These are phyloP conservation scores for Ziziphus jujuba DNA, from an alignment of 306 rosid species.

Conservation along the genomic window DNA sequence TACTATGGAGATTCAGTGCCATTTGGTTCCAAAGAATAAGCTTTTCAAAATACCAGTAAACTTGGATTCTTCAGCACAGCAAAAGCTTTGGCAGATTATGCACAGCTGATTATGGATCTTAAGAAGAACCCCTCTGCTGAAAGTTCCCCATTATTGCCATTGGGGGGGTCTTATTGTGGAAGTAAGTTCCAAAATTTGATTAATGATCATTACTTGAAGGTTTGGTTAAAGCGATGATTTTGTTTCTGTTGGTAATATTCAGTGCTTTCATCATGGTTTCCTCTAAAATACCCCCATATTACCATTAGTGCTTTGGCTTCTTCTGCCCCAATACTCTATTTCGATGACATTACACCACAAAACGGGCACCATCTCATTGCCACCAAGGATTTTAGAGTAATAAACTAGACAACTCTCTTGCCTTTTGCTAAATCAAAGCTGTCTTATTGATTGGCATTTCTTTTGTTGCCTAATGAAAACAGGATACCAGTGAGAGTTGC, in stretches of 20 bases:
- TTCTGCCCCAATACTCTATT: no score
- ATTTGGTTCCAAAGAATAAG: slow-evolving; percentile 55
- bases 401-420: neutral
- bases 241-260: neutral
- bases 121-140: slow-evolving; percentile 38
- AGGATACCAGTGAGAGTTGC: slow-evolving; percentile 42
- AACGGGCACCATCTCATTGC: slow-evolving; percentile 25
- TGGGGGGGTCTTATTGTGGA: slow-evolving; percentile 87
- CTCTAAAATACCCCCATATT: no score
- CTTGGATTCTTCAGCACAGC: slow-evolving; percentile 64
- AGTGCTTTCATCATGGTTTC: slow-evolving; percentile 57
- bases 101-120: slow-evolving; percentile 39
- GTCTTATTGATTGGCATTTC: neutral
- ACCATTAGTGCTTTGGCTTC: no score
- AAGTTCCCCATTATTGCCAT: slow-evolving; percentile 51
- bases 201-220: neutral
- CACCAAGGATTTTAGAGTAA: slow-evolving; percentile 37
- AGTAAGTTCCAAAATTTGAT: slow-evolving; percentile 39
- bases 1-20: no score
- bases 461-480: neutral
- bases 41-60: slow-evolving; percentile 42
- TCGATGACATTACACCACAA: no score
- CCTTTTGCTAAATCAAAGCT: neutral
- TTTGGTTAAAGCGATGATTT: no score
- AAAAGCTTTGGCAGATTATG: slow-evolving; percentile 71